phyloP scores from a whole-genome alignment of 805 yeast genomes.

The Zygoascus bituminiphila region DNA sequence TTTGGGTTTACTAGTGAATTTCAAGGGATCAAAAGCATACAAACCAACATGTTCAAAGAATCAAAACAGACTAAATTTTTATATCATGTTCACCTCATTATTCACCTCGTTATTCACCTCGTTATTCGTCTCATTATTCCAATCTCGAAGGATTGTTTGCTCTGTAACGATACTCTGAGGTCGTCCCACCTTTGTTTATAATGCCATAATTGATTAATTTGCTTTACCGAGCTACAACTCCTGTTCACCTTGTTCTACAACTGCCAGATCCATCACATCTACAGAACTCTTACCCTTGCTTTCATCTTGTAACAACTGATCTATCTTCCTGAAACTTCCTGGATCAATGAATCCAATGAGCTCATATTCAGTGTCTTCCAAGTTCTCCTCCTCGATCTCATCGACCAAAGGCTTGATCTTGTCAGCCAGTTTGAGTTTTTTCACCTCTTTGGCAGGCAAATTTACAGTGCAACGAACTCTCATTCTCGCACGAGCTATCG shows the following conservation, averaged over 20 bases:
- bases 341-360: slow-evolving; percentile 76
- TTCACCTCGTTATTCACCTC: neutral
- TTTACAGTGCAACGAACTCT: slow-evolving; percentile 52
- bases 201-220: no score
- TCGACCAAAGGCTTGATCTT: slow-evolving; percentile 37
- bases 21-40: no score
- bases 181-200: no score
- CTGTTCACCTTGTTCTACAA: slow-evolving; percentile 49
- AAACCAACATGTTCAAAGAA: no score
- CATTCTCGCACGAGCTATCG: slow-evolving; percentile 93
- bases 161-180: no score
- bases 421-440: slow-evolving; percentile 35
- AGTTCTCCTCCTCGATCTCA: slow-evolving; percentile 36
- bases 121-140: no score
- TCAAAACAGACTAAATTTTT: no score
- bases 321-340: slow-evolving; percentile 63
- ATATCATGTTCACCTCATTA: neutral
- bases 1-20: no score
- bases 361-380: slow-evolving; percentile 39
- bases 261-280: slow-evolving; percentile 86
- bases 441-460: slow-evolving; percentile 43
- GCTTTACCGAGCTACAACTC: no score
- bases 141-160: neutral
- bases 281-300: slow-evolving; percentile 54
- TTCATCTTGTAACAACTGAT: slow-evolving; percentile 48